Evolutionary conservation across 345 rosid genomes (phyloP), one percentile per base, ranked within the genome.

Genomic region (Dimocarpus longan): DNA sequence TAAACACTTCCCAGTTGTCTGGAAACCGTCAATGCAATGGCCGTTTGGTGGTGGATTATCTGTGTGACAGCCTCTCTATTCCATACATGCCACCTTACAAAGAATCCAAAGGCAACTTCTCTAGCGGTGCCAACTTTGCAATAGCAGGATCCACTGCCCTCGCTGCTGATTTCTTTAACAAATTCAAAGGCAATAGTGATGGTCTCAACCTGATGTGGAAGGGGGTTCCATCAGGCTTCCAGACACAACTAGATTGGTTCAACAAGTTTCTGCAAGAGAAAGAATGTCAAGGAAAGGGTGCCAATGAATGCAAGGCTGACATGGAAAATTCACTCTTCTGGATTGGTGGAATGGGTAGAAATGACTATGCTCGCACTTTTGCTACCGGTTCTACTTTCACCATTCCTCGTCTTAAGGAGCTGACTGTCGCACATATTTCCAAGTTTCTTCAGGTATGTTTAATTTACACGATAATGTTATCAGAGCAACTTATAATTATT

Each of bases 311-410:
- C 78, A 73, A 71, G 44, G 44, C 39, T 3, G 75, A 81, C 1
- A 8, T 83, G 15, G 74, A 10, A 46, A 22, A 46, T 63, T 10
- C 76, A 0, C 86, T 89, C 28, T 84, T 87, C 71, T 87, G 89
- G 90, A 21, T 89, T 15, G 92, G 92, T 22, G 84, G 79, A 26
- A 42, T 89, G 22, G 92, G 92, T 16, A 64, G 54, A 3, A 81
- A 60, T 73, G 90, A 87, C 82, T 89, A 82, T 50, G 62, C 84
- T 32, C 88, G 87, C n/a, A 74, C 81, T 12, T 39, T 78, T 21
- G 80, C 79, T 3, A 16, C 65, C 65, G 65, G 65, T 60, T 60
- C 65, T 22, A 60, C 65, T n/a, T 60, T 60, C 10, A 21, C 22
- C 22, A 60, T 60, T 60, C 65, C 65, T 28, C 24, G 65, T 5